Evolutionary conservation across 192 early-diverging fungal genomes (phyloP), one percentile per base, ranked within the genome.

Genomic region (Fimicolochytrium jonesii): DNA sequence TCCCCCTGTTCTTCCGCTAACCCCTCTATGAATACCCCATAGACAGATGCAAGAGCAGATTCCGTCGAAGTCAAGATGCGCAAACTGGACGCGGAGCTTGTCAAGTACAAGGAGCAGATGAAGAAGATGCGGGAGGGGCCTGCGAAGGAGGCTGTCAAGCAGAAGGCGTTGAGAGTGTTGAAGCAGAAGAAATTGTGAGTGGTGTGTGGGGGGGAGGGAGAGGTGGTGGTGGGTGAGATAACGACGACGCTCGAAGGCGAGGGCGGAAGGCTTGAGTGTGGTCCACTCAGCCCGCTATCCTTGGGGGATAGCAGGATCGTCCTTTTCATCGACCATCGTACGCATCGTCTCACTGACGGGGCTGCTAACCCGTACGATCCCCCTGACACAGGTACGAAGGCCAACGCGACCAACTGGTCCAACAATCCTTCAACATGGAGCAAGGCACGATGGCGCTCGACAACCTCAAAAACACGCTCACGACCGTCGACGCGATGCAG

Each of bases 361-460:
- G n/a, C n/a, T n/a, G n/a, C n/a, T n/a, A n/a, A n/a, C n/a, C n/a
- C n/a, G n/a, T n/a, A n/a, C n/a, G 13, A 15, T 42, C 20, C 48
- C 48, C 25, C 13, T 1, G 29, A 20, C 18, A 28, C 65, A 90
- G 84, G 18, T 90, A 95, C 70, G 97, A 99, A 72, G 78, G 77
- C 26, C 95, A 98, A 73, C 81, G 92, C 35, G 94, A 99, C 59
- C 89, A 94, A 65, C 81, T 98, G 43, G 87, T 87, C 74, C 93
- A 95, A 71, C 94, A 97, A 73, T 87, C 94, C 30, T 98, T 94
- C 68, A 99, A 97, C 77, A 99, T 99, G 97, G 97, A 99, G 73
- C 93, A 95, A 78, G 90, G 92, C 41, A 62, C 25, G 13, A 79
- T 85, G 75, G 90, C 93, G 7, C 95, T 90, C 4, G 97, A 99